phyloP scores from a whole-genome alignment of 805 yeast species.

The Clavispora asparagi region DNA sequence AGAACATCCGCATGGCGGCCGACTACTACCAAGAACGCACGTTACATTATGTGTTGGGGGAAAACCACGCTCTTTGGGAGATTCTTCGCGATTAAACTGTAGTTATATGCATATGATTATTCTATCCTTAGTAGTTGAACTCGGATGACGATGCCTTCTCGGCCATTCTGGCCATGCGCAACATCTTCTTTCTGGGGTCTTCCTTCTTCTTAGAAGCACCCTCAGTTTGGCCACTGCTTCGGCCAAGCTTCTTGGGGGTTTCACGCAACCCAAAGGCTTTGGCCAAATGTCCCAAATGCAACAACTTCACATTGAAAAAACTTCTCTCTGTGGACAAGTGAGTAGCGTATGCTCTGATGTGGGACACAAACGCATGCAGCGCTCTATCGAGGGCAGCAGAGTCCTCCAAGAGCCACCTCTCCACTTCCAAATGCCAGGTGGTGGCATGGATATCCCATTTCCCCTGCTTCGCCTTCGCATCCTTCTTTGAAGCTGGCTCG shows the following conservation, averaged over 20 bases:
- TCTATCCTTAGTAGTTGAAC: conserved; percentile 50
- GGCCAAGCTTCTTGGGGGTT: conserved; percentile 78
- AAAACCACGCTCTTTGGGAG: conserved; percentile 71
- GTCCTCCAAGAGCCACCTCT: conserved; percentile 80
- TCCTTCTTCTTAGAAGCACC: conserved; percentile 43
- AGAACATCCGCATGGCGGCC: conserved; percentile 52
- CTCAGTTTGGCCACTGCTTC: conserved; percentile 21
- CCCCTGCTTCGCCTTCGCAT: conserved; percentile 34
- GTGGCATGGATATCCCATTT: conserved; percentile 95
- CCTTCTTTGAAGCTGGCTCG: conserved; percentile 29
- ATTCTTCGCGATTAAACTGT: conserved; percentile 2
- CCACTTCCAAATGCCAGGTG: conserved; percentile 89
- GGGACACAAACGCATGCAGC: conserved; percentile 77
- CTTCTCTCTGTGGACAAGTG: conserved; percentile 78
- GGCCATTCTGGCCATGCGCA: conserved; percentile 67
- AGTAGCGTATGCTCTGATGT: conserved; percentile 92
- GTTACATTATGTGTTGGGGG: conserved; percentile 66
- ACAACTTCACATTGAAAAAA: conserved; percentile 70
- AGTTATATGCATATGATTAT: background rate
- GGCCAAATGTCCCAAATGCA: conserved; percentile 95
- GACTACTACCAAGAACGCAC: conserved; percentile 57
- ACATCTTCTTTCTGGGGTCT: conserved; percentile 68
- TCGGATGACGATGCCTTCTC: conserved; percentile 63
- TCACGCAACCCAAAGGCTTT: conserved; percentile 93
- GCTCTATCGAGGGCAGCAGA: conserved; percentile 58